Percentiles rank a stretch among this genome's conserved stretches.
These are phyloP conservation scores for Saccharum spontaneum DNA, from an alignment of 176 grass and related monocot species.

Conservation along the genomic window DNA sequence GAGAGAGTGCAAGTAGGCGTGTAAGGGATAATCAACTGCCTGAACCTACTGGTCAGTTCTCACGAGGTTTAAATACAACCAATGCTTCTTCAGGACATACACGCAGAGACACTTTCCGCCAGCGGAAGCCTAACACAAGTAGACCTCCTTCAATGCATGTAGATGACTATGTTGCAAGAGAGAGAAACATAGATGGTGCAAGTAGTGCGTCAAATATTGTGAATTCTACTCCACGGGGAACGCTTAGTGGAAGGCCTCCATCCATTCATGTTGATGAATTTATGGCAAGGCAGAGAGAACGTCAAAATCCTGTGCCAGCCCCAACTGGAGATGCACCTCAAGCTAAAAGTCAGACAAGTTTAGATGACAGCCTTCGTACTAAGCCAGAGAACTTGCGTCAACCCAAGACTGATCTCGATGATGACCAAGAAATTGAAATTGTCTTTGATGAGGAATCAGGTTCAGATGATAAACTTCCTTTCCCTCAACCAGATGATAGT, in stretches of 20 bases:
- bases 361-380: slow-evolving; percentile 52
- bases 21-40: slow-evolving; percentile 57
- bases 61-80: slow-evolving; percentile 54
- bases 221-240: slow-evolving; percentile 67
- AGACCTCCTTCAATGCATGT: slow-evolving; percentile 99
- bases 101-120: slow-evolving; percentile 93
- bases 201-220: slow-evolving; percentile 84
- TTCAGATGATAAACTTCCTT: slow-evolving; percentile 88
- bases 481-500: slow-evolving; percentile 88
- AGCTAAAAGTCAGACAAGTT: slow-evolving; percentile 48
- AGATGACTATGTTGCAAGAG: slow-evolving; percentile 99
- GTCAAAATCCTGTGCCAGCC: slow-evolving; percentile 63
- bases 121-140: slow-evolving; percentile 95
- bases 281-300: slow-evolving; percentile 88
- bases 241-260: slow-evolving; percentile 79
- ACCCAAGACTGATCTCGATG: slow-evolving; percentile 70
- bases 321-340: slow-evolving; percentile 57
- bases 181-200: slow-evolving; percentile 96
- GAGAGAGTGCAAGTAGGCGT: slow-evolving; percentile 59
- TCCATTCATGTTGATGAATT: slow-evolving; percentile 99
- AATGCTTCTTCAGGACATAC: slow-evolving; percentile 63
- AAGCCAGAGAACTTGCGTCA: slow-evolving; percentile 56
- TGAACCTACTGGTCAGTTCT: slow-evolving; percentile 63
- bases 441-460: slow-evolving; percentile 90
- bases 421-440: slow-evolving; percentile 93